Base-by-base conservation (phyloP, 2,329 filamentous ascomycete genomes). In the Rhynchosporium agropyri region DNA sequence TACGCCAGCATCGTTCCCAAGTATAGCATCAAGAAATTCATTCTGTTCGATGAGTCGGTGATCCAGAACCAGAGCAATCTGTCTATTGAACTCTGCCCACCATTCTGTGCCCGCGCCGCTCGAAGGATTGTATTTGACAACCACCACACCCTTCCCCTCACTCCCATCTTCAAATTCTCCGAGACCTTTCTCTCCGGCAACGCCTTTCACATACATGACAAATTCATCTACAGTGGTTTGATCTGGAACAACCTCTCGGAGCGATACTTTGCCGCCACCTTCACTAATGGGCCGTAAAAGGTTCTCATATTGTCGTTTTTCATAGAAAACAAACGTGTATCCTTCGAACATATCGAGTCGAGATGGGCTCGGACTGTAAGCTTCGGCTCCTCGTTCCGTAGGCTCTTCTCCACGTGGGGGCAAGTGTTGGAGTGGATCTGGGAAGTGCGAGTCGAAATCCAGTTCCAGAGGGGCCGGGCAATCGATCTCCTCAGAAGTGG, bases 21-120 rank as follows among this genome's bases (percentile, higher is more conserved):
- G 78, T 51, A 99, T 95, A 1, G 90, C 90, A 74, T 97, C 92
- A 2, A 99, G 81, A 66, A 99, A 96, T 70, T 97, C 93, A 63
- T 89, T 92, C 72, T 97, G 92, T 69, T 94, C 87, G 59, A 97
- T 88, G 2, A 92, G 87, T 3, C 92, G 86, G 74, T 96, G 92
- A 65, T 92, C 89, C 12, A 96, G 82, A 51, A 85, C 81, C 26
- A 88, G 74, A 2, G 92, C 90, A 15, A 96, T 84, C 7, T 86
- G 78, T 4, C 82, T 87, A 67, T 88, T 83, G 68, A 96, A 88
- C 1, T 86, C 78, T 15, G 83, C 80, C 64, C 85, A 91, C 91
- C 91, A 96, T 9, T 60, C 81, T 77, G 67, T 80, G 71, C 45
- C 81, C 72, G 36, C 81, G 77, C 10, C 81, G 78, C 70, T 87